These are phyloP conservation scores for Pleodorina starrii DNA, from an alignment of 139 green algal genomes.

Conservation along the genomic window DNA sequence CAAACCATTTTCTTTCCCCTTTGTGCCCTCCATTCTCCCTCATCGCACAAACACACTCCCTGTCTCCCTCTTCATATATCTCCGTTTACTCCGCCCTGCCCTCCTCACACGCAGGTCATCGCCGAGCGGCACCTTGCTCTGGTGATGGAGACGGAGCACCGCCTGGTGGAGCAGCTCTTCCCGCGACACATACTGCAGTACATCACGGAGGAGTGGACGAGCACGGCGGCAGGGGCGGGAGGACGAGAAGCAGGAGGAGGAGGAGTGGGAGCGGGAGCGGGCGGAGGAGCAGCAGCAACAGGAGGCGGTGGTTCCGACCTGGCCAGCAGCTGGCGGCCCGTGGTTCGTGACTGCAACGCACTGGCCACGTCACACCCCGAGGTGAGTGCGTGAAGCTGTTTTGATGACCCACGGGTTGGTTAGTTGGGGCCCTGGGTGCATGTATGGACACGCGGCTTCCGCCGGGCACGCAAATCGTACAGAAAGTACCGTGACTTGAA, in stretches of 20 bases:
- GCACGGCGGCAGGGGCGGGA: neutral
- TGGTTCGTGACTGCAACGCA: conserved; percentile 19
- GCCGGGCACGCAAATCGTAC: too few species aligned
- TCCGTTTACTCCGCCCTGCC: too few species aligned
- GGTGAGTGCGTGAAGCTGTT: conserved; percentile 1
- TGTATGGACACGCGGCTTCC: too few species aligned
- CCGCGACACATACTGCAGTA: conserved; percentile 19
- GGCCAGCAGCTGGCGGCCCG: neutral
- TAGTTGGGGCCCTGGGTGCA: too few species aligned
- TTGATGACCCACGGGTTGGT: neutral
- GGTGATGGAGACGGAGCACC: conserved; percentile 34
- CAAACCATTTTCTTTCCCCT: too few species aligned
- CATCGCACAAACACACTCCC: too few species aligned
- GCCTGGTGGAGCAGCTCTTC: conserved; percentile 35
- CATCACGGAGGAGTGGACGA: conserved; percentile 32
- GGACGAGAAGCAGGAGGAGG: neutral
- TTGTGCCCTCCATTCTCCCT: too few species aligned
- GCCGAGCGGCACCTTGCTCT: conserved; percentile 25
- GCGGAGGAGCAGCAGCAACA: neutral
- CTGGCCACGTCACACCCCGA: conserved; percentile 22
- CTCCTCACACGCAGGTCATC: neutral
- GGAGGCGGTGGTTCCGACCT: neutral
- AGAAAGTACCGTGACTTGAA: too few species aligned
- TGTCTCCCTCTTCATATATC: too few species aligned
- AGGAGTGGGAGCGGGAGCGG: neutral